A percentile compares a stretch with the other conserved stretches of the same genome.
These are phyloP conservation scores for Dactylonectria estremocensis DNA, from an alignment of 2,329 filamentous ascomycete species.

Conservation along the genomic window DNA sequence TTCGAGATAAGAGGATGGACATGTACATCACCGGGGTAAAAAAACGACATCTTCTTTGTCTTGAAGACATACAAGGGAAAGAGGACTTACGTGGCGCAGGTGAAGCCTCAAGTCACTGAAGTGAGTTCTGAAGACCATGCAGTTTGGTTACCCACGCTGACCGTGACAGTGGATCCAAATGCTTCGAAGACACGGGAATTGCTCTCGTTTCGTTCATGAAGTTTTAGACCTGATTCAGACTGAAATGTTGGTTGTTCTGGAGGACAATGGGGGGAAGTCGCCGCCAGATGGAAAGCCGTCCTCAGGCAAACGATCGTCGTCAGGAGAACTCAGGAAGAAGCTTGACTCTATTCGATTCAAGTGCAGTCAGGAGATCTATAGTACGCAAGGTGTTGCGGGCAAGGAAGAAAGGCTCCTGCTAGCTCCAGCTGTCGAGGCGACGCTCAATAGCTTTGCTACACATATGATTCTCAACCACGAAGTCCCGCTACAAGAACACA, in stretches of 20 bases:
- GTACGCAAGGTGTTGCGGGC: too few relatives aligned
- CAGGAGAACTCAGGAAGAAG: neutral
- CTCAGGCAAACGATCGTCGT: neutral
- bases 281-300: too few relatives aligned
- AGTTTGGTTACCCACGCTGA: neutral
- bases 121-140: neutral
- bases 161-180: conserved; percentile 10
- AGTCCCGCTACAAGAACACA: too few relatives aligned
- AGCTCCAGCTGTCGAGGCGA: too few relatives aligned
- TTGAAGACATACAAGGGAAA: neutral
- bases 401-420: too few relatives aligned
- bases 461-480: too few relatives aligned
- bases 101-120: conserved; percentile 25
- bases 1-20: neutral
- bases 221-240: conserved; percentile 2
- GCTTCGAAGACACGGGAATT: neutral
- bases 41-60: conserved; percentile 21
- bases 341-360: neutral
- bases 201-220: conserved; percentile 16
- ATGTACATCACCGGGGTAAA: conserved; percentile 6
- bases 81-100: conserved; percentile 5
- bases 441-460: too few relatives aligned
- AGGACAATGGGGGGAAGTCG: neutral
- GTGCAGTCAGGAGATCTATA: too few relatives aligned
- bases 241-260: conserved; percentile 28